These are phyloP conservation scores for Lasiodiplodia theobromae DNA, from an alignment of 2,329 filamentous ascomycete genomes.

Conservation along the genomic window DNA sequence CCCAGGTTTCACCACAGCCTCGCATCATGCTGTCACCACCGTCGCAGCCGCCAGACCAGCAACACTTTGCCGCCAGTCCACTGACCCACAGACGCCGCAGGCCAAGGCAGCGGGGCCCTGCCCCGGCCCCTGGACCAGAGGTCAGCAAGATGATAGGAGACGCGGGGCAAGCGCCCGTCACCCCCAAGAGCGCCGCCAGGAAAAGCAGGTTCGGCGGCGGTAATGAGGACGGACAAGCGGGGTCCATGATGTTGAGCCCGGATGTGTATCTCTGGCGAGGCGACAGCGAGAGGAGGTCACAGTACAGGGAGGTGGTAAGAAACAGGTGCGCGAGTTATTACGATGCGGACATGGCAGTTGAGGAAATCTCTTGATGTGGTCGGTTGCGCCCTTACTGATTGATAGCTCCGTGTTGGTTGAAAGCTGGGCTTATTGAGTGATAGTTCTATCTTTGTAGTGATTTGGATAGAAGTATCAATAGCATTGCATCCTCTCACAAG, in stretches of 20 bases:
- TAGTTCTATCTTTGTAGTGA: no score
- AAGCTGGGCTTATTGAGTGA: no score
- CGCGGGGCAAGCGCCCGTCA: neutral
- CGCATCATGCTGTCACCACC: conserved; percentile 6
- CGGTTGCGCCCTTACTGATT: neutral
- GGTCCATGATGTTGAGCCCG: neutral
- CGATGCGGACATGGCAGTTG: neutral
- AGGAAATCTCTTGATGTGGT: neutral
- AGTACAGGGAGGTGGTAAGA: conserved; percentile 1
- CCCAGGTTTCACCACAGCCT: neutral
- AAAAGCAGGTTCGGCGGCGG: neutral
- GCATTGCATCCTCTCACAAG: no score
- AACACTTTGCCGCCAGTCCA: conserved; percentile 35
- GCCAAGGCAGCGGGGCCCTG: conserved; percentile 8
- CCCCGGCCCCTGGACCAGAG: neutral
- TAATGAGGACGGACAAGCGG: neutral
- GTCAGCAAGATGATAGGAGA: neutral
- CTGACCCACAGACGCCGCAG: neutral
- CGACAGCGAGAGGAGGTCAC: conserved; percentile 10
- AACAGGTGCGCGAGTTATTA: conserved; percentile 1
- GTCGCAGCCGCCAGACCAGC: conserved; percentile 49
- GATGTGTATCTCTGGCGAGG: conserved; percentile 23
- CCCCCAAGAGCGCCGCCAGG: neutral
- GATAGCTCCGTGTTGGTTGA: no score
- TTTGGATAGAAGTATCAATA: no score